Conservation (phyloP, 495 filamentous ascomycete species). For the Oidiodendron maius region DNA sequence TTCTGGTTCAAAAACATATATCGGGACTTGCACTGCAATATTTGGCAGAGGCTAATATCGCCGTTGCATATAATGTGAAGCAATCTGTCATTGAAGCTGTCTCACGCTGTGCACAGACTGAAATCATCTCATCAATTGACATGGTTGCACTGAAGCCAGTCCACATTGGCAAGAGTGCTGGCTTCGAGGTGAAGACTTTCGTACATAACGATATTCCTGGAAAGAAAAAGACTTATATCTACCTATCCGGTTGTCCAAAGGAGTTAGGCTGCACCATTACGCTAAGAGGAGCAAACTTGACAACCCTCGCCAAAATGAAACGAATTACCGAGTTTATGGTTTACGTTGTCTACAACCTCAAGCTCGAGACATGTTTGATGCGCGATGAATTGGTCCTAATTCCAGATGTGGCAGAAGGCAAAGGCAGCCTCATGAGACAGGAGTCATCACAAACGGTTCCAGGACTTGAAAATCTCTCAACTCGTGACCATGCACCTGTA, state of each 20-base stretch:
- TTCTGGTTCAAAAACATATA: slow-evolving; percentile 86
- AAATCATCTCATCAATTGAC: slow-evolving; percentile 91
- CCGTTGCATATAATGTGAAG: slow-evolving; percentile 94
- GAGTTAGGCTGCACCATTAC: slow-evolving; percentile 96
- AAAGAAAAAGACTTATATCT: slow-evolving; percentile 90
- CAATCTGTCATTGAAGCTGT: slow-evolving; percentile 92
- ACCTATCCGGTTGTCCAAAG: slow-evolving; percentile 85
- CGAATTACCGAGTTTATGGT: slow-evolving; percentile 97
- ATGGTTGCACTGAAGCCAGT: slow-evolving; percentile 81
- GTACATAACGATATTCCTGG: slow-evolving; percentile 66
- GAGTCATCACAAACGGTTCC: not conserved
- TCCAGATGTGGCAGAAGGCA: slow-evolving; percentile 50
- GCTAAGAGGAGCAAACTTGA: slow-evolving; percentile 71
- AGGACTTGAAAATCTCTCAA: not conserved
- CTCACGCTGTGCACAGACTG: slow-evolving; percentile 80
- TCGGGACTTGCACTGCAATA: slow-evolving; percentile 86
- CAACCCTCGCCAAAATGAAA: slow-evolving; percentile 72
- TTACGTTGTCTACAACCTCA: slow-evolving; percentile 93
- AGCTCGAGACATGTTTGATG: slow-evolving; percentile 93
- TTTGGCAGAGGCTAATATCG: slow-evolving; percentile 79
- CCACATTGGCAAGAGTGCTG: slow-evolving; percentile 70
- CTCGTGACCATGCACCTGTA: not conserved
- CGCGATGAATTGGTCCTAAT: slow-evolving; percentile 90
- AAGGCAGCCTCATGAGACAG: slow-evolving; percentile 16
- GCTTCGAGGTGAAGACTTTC: slow-evolving; percentile 93